phyloP scores from a whole-genome alignment of 2,329 filamentous ascomycete species.

The Zymoseptoria tritici region DNA sequence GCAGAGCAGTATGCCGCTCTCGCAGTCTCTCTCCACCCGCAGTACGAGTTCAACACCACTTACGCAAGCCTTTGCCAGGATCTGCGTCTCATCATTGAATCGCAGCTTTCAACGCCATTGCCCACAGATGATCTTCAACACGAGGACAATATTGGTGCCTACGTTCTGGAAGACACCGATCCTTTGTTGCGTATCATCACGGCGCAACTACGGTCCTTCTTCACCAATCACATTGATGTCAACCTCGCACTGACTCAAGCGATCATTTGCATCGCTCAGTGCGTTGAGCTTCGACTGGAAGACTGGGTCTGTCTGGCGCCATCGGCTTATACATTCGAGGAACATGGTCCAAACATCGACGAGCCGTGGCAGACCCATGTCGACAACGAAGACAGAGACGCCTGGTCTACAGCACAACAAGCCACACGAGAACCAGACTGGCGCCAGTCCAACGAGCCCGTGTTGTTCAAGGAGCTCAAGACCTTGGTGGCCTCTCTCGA shows the following conservation, averaged over 20 bases:
- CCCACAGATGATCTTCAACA: background rate
- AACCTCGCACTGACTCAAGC: slow-evolving; percentile 83
- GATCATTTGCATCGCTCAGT: slow-evolving; percentile 73
- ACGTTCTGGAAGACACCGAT: slow-evolving; percentile 44
- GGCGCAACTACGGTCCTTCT: slow-evolving; percentile 67
- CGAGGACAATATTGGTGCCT: slow-evolving; percentile 4
- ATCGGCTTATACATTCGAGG: slow-evolving; percentile 13
- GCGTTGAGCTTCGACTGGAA: slow-evolving; percentile 76
- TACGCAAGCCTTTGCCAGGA: slow-evolving; percentile 69
- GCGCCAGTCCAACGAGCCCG: slow-evolving; percentile 31
- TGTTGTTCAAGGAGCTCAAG: slow-evolving; percentile 37
- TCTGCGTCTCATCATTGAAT: slow-evolving; percentile 36
- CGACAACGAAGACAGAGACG: slow-evolving; percentile 29
- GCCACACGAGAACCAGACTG: slow-evolving; percentile 32
- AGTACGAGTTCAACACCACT: slow-evolving; percentile 62
- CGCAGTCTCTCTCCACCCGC: slow-evolving; percentile 60
- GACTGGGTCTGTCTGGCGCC: slow-evolving; percentile 67
- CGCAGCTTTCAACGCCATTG: slow-evolving; percentile 16
- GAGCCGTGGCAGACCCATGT: slow-evolving; percentile 25
- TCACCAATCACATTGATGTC: slow-evolving; percentile 82
- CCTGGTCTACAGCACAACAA: slow-evolving; percentile 19
- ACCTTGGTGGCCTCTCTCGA: slow-evolving; percentile 37
- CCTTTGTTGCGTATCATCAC: slow-evolving; percentile 46
- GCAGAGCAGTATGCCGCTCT: slow-evolving; percentile 63
- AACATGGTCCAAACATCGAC: slow-evolving; percentile 33